Evolutionary conservation across 768 basidiomycete genomes (phyloP), one percentile per base, ranked within the genome.

Genomic region (Fomitopsis pulvina): DNA sequence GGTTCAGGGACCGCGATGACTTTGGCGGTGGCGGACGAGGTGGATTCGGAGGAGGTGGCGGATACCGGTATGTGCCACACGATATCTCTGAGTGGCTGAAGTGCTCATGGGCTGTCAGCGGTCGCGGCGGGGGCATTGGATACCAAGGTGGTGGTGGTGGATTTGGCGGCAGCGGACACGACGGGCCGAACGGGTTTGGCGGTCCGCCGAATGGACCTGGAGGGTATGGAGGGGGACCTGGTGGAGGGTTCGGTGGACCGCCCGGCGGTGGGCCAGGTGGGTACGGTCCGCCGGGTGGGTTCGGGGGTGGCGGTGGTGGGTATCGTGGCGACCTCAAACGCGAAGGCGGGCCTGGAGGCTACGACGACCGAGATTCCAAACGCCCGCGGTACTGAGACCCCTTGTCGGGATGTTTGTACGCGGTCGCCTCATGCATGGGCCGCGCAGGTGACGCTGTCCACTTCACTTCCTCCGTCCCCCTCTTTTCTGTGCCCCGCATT

Each of bases 341-440:
- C 56, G 77, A 77, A 63, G 83, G 84, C 63, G 80, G 78, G 57
- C 76, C 83, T 47, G 81, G 83, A 71, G 83, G 83, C 67, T 87
- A 77, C 67, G 88, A 91, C 62, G 88, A 91, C 66, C 79, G 88
- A 57, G 88, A 90, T 57, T 60, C 75, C 28, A 92, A 92, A 69
- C 84, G 89, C 63, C 82, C 85, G 61, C 79, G 89, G 62, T 89
- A 87, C 68, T 91, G 63, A 61, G 30, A 25, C n/a, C 21, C 6
- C 26, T 12, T 4, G n/a, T 21, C 12, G 4, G 34, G 14, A 37
- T 14, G 34, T 37, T 37, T 37, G 34, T 18, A n/a, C n/a, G n/a
- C n/a, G n/a, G 34, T 12, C 34, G 14, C 34, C 34, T 37, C 34
- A 37, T 16, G 34, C 34, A 37, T 37, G 34, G 34, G 14, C 18